Percentiles rank a stretch among this genome's conserved stretches.
These are phyloP conservation scores for Syncephalastrum sp. DNA, from an alignment of 371 early-diverging fungal species.

Conservation along the genomic window DNA sequence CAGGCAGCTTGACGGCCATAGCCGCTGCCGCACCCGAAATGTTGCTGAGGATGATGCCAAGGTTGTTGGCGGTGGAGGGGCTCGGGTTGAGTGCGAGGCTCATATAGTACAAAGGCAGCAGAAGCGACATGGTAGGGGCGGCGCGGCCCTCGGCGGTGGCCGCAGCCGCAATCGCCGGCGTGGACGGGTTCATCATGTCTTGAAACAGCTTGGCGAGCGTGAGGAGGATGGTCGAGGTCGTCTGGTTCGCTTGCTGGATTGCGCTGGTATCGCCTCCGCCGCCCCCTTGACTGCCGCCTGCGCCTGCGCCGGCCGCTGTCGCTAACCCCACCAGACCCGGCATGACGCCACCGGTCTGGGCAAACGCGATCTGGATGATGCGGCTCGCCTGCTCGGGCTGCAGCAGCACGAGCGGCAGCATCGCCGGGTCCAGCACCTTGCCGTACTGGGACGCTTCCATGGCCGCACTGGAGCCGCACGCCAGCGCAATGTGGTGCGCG, in stretches of 20 bases:
- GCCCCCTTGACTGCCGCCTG: conserved; percentile 8
- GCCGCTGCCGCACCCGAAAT: conserved; percentile 62
- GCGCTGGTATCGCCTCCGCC: conserved; percentile 14
- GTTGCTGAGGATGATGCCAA: conserved; percentile 81
- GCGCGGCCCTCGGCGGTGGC: conserved; percentile 35
- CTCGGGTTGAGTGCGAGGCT: conserved; percentile 79
- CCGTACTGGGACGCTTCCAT: conserved; percentile 21
- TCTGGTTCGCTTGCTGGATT: conserved; percentile 68
- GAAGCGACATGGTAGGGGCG: conserved; percentile 59
- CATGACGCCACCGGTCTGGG: conserved; percentile 60
- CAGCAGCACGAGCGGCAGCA: conserved; percentile 57
- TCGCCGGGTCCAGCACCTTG: conserved; percentile 19
- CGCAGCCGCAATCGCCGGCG: conserved; percentile 45
- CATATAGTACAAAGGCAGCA: conserved; percentile 82
- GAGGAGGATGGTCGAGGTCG: conserved; percentile 76
- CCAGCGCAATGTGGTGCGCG: conserved; percentile 45
- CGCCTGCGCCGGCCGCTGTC: conserved; percentile 1
- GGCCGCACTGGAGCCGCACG: conserved; percentile 32
- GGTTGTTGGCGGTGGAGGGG: conserved; percentile 87
- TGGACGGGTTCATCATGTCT: conserved; percentile 60
- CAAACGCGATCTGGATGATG: conserved; percentile 58
- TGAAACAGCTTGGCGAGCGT: conserved; percentile 88
- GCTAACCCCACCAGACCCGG: conserved; percentile 49
- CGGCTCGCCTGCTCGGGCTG: conserved; percentile 69
- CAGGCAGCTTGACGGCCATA: conserved; percentile 46